Percentiles rank a stretch among this genome's conserved stretches.
Conservation (phyloP, 495 filamentous ascomycete genomes). For the Platismatia glauca region DNA sequence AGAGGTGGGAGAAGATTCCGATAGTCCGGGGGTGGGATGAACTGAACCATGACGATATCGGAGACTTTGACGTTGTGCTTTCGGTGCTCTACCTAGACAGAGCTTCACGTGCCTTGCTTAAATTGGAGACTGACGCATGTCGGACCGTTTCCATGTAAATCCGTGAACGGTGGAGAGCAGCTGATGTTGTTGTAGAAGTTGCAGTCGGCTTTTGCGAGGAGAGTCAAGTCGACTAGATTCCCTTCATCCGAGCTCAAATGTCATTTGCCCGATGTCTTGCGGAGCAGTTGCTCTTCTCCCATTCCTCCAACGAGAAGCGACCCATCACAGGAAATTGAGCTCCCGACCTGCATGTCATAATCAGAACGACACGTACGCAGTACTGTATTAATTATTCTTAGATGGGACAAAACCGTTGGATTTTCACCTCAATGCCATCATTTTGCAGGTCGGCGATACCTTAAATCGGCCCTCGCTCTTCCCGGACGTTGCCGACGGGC, state of each 20-base stretch:
- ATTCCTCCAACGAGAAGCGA: neutral
- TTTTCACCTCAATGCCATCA: neutral
- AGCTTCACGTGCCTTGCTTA: neutral
- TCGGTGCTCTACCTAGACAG: neutral
- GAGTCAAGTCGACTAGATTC: constrained; percentile 4
- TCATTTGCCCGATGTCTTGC: neutral
- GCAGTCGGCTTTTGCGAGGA: neutral
- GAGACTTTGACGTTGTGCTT: neutral
- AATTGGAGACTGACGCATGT: neutral
- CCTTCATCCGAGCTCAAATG: constrained; percentile 14
- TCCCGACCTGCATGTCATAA: neutral
- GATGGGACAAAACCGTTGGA: neutral
- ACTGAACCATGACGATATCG: constrained; percentile 34
- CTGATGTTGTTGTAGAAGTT: neutral
- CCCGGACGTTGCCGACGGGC: neutral
- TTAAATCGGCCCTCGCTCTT: neutral
- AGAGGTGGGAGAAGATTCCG: constrained; percentile 61
- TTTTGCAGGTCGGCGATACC: constrained; percentile 1
- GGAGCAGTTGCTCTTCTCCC: neutral
- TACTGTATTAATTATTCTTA: neutral
- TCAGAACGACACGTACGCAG: neutral
- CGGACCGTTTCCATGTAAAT: neutral
- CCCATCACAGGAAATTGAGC: neutral
- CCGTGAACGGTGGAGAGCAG: neutral
- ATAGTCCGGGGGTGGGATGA: constrained; percentile 56